A percentile compares a stretch with the other conserved stretches of the same genome.
These are phyloP conservation scores for Pyrus betulifolia DNA, from an alignment of 306 rosid genomes.

Conservation along the genomic window DNA sequence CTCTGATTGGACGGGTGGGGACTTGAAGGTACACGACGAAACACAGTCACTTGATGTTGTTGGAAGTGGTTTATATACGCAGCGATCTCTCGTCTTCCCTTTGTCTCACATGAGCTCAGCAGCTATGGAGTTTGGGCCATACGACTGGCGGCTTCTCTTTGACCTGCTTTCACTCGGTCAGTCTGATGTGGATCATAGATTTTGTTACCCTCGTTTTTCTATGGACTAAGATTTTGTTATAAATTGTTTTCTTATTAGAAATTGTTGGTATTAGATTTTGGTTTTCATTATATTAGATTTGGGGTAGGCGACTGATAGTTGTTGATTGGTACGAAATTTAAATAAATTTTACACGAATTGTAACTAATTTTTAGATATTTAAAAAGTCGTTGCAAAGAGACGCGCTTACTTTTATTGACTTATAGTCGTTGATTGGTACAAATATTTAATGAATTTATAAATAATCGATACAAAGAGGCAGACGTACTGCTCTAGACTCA, in stretches of 20 bases:
- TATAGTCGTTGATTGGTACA: neutral
- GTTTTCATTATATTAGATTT: too few species aligned
- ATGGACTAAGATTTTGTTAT: neutral
- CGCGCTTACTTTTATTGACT: accelerated
- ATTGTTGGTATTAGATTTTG: neutral
- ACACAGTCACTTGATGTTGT: neutral
- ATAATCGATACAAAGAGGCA: neutral
- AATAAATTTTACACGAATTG: accelerated
- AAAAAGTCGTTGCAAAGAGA: neutral
- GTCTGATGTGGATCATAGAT: neutral
- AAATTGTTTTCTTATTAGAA: neutral
- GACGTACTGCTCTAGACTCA: neutral
- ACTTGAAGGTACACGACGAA: neutral
- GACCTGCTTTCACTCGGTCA: neutral
- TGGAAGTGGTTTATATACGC: neutral
- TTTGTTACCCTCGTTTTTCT: neutral
- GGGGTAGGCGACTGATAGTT: neutral
- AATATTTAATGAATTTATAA: too few species aligned
- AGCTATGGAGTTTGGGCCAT: neutral
- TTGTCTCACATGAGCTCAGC: neutral
- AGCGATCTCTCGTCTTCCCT: neutral
- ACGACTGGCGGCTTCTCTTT: neutral
- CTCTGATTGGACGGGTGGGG: slow-evolving; percentile 1
- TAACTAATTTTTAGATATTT: too few species aligned
- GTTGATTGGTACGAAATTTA: neutral